phyloP scores from a whole-genome alignment of 305 asterid species.

The Plantago coronopus region DNA sequence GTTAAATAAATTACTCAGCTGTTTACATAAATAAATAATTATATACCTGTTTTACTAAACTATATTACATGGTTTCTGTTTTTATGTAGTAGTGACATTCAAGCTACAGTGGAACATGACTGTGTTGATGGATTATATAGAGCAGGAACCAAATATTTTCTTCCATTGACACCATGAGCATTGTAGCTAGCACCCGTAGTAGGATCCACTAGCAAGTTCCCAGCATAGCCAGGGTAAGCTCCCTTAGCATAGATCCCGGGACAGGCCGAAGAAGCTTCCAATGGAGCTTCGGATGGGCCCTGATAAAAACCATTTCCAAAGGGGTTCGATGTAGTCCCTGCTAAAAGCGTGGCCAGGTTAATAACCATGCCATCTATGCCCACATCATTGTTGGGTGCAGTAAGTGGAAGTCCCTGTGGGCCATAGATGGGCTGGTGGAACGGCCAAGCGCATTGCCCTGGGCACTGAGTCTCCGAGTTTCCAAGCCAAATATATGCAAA shows the following conservation, averaged over 20 bases:
- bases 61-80: too few relatives aligned
- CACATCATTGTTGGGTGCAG: constrained; percentile 42
- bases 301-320: constrained; percentile 42
- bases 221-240: constrained; percentile 53
- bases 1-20: too few relatives aligned
- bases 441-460: constrained; percentile 26
- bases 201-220: constrained; percentile 44
- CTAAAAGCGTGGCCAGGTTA: constrained; percentile 35
- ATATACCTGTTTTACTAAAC: too few relatives aligned
- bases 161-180: constrained; percentile 43
- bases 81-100: too few relatives aligned
- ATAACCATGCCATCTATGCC: constrained; percentile 41
- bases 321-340: constrained; percentile 42
- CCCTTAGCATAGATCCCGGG: constrained; percentile 36
- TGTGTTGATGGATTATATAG: constrained; percentile 41
- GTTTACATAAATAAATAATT: too few relatives aligned
- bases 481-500: constrained; percentile 47
- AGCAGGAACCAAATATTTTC: constrained; percentile 53
- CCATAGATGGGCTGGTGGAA: constrained; percentile 49
- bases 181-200: constrained; percentile 57
- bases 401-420: constrained; percentile 40
- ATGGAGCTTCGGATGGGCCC: constrained; percentile 39
- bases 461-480: constrained; percentile 37
- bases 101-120: constrained; percentile 40
- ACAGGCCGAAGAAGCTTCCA: constrained; percentile 47